Base-by-base conservation (phyloP, 345 rosid species). In the Litchi chinensis region DNA sequence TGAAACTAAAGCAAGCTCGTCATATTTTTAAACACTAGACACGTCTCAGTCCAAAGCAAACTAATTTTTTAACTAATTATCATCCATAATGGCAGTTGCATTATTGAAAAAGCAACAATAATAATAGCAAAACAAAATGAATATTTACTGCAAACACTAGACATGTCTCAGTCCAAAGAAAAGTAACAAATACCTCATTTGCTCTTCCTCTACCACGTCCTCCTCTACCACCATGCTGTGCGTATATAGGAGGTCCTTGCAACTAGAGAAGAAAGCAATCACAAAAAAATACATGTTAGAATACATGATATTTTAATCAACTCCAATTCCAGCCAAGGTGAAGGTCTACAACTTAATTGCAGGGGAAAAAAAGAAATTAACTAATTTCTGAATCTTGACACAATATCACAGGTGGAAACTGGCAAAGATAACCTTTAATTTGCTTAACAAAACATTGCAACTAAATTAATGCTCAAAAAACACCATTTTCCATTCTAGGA, bases 191-290 rank as follows among this genome's bases (percentile, higher is more conserved):
- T 59, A 80, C 83, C 83, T 37, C 76, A 26, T 75, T 76, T 75
- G 76, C 79, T 76, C 83, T 32, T 70, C 76, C 83, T 76, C 83
- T 76, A 64, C 83, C 79, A 52, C 65, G 77, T 65, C 81, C 81
- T 71, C 82, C 84, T 57, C 82, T 82, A 19, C 70, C 24, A 76
- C 52, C 39, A 32, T 70, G 73, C 56, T 78, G 72, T 21, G 46
- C 3, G 24, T 75, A 73, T 44, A 50, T 57, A 46, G 77, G 50
- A 56, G 74, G 80, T 79, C 82, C 71, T 37, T 71, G 69, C 3
- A 67, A 39, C 85, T 82, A 71, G 56, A 41, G 28, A 24, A 65
- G 24, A 63, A 46, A 63, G 48, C 21, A 59, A 9, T 19, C 68
- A 39, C 16, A 50, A 71, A 6, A 52, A 12, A n/a, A 13, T 3